A percentile compares a stretch with the other conserved stretches of the same genome.
phyloP scores from a whole-genome alignment of 2,329 filamentous ascomycete genomes.

The Zelopaecilomyces penicillatus region DNA sequence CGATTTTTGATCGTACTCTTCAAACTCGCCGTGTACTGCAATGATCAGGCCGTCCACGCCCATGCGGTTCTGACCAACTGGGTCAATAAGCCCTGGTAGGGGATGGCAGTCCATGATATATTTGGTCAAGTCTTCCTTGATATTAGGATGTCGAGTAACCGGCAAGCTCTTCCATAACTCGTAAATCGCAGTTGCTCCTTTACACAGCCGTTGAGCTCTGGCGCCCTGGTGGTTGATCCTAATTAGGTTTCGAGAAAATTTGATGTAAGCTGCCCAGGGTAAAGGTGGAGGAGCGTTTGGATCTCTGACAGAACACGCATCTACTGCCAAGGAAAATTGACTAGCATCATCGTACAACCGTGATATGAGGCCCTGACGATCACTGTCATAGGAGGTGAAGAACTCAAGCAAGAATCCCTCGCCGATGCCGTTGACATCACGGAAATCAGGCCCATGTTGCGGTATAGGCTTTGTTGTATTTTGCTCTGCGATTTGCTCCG shows the following conservation, averaged over 20 bases:
- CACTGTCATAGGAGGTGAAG: constrained; percentile 63
- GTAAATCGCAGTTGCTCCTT: constrained; percentile 56
- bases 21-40: constrained; percentile 74
- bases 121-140: constrained; percentile 57
- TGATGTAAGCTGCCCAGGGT: constrained; percentile 68
- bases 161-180: constrained; percentile 64
- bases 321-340: constrained; percentile 67
- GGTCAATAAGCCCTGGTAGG: constrained; percentile 62
- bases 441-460: constrained; percentile 58
- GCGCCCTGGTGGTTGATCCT: constrained; percentile 54
- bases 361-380: constrained; percentile 53
- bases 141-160: constrained; percentile 63
- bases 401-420: constrained; percentile 69
- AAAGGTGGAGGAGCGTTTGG: constrained; percentile 34
- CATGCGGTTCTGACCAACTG: constrained; percentile 49
- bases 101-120: constrained; percentile 80
- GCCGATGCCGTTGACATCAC: constrained; percentile 65
- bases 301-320: constrained; percentile 48
- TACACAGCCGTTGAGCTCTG: constrained; percentile 57
- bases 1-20: constrained; percentile 56
- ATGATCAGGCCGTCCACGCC: constrained; percentile 74
- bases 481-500: constrained; percentile 56
- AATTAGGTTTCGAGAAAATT: constrained; percentile 67
- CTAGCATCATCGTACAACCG: constrained; percentile 70
- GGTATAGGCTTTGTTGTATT: constrained; percentile 49